Base-by-base conservation (phyloP, 495 filamentous ascomycete species). In the Neurospora cerealis region DNA sequence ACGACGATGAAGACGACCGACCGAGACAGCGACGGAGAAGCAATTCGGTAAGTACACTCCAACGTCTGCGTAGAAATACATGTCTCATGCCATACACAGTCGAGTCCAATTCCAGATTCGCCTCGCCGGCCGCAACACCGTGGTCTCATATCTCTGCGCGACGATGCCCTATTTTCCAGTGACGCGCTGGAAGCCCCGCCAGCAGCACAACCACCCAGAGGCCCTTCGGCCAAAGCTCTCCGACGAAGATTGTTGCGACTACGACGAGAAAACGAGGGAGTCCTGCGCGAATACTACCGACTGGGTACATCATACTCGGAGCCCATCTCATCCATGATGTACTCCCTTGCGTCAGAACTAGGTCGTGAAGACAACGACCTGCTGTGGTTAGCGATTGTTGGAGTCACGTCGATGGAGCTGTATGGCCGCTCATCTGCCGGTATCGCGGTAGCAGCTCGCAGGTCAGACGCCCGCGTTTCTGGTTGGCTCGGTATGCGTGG, bases 301-400 rank as follows among this genome's bases (percentile, higher is more conserved):
- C 85, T 93, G 15, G 96, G 96, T 60, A 90, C 93, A 15, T 95
- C 94, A 28, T 97, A 97, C 79, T 94, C 94, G 3, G 96, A 98
- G 78, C 96, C 96, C 36, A 93, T 98, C 73, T 97, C 94, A 0
- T 94, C 93, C 1, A 88, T 99, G 78, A 84, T 99, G 74, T 99
- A 98, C 82, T 96, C 93, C 3, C 86, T 99, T 6, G 96, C 95
- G 21, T 97, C 94, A 2, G 96, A 98, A 76, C 88, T 98, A 13
- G 96, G 95, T 73, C 91, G 94, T 48, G 96, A 99, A 85, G 95
- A 98, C 78, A 98, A 98, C 77, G 94, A 99, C 77, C 84, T 98
- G 38, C 89, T 99, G 38, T 99, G 96, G 96, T 87, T 96, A 69
- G 88, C 94, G 11, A 97, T 98, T 75, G 92, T 98, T 32, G 96